Base-by-base conservation (phyloP, 2,329 filamentous ascomycete genomes). In the Colletotrichum theobromicola region DNA sequence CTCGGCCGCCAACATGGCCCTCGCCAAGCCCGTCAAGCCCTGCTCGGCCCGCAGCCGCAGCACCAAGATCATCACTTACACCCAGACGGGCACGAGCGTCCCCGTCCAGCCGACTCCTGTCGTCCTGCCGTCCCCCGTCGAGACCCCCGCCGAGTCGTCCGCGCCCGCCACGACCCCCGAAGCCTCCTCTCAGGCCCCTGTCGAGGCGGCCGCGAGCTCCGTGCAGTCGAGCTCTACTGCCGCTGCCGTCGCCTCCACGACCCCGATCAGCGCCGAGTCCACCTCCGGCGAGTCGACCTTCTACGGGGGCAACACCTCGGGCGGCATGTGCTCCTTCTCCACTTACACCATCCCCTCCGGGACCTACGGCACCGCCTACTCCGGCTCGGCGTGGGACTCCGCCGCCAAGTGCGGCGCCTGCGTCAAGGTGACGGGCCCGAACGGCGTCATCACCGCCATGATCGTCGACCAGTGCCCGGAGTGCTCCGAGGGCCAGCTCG, bases 381-480 rank as follows among this genome's bases (percentile, higher is more conserved):
- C 91, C 1, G 87, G 87, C 50, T 83, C 86, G 4, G 88, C 87
- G 77, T 94, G 92, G 92, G 82, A 87, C 65, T 83, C 80, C 67
- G 86, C 88, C 3, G 86, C 84, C 55, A 85, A 90, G 76, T 94
- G 93, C 78, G 92, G 93, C 76, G 84, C 87, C 24, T 94, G 93
- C 76, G 83, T 94, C 15, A 82, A 87, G 66, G 90, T 94, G 37
- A 91, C 87, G 4, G 90, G 90, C 1, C 88, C 88, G 5, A 85
- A 81, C 16, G 91, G 91, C 21, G 90, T 89, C 28, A 87, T 94
- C 80, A 93, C 87, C 35, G 92, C 89, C 50, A 94, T 94, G 92
- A 79, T 87, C 46, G 85, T 87, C n/a, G 86, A 88, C 76, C 72
- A 86, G 73, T 87, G 86, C 70, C 85, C 84, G 16, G 85, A 86